phyloP scores from a whole-genome alignment of 164 flowering plant genomes.

The Macadamia tetraphylla region DNA sequence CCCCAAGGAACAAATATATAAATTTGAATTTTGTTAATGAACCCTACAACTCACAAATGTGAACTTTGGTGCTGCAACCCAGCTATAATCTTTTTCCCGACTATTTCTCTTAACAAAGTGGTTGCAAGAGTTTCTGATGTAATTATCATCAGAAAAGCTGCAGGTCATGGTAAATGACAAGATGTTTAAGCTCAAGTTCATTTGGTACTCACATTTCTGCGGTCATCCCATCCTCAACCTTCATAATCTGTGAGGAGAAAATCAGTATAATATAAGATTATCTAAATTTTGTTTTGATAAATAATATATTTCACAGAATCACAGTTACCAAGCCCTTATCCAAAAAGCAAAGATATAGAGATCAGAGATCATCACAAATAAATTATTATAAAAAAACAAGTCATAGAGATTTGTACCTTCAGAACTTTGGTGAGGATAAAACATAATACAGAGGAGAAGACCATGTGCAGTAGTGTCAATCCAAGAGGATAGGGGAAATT shows the following conservation, averaged over 20 bases:
- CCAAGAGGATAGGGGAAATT: conserved; percentile 98
- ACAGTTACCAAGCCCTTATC: not conserved
- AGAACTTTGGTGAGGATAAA: conserved; percentile 71
- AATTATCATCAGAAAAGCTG: too few species aligned
- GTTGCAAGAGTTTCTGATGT: too few species aligned
- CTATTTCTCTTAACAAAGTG: too few species aligned
- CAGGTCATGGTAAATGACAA: too few species aligned
- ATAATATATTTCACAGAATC: conserved; percentile 1
- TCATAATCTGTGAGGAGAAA: conserved; percentile 50
- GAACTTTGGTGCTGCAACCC: too few species aligned
- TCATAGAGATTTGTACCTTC: conserved; percentile 50
- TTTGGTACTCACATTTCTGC: conserved; percentile 66
- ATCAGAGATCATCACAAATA: not conserved
- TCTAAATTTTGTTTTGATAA: not conserved
- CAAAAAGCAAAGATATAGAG: not conserved
- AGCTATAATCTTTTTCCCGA: too few species aligned
- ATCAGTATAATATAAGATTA: not conserved
- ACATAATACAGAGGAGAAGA: conserved; percentile 91
- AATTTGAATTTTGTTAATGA: too few species aligned
- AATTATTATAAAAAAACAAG: not conserved
- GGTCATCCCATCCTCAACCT: conserved; percentile 94
- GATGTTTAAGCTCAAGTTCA: not conserved
- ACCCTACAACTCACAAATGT: too few species aligned
- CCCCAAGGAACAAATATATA: too few species aligned
- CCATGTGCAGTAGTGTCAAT: conserved; percentile 92